Percentiles rank a stretch among this genome's conserved stretches.
These are phyloP conservation scores for Fusarium veterinarium DNA, from an alignment of 2,329 filamentous ascomycete species.

Conservation along the genomic window DNA sequence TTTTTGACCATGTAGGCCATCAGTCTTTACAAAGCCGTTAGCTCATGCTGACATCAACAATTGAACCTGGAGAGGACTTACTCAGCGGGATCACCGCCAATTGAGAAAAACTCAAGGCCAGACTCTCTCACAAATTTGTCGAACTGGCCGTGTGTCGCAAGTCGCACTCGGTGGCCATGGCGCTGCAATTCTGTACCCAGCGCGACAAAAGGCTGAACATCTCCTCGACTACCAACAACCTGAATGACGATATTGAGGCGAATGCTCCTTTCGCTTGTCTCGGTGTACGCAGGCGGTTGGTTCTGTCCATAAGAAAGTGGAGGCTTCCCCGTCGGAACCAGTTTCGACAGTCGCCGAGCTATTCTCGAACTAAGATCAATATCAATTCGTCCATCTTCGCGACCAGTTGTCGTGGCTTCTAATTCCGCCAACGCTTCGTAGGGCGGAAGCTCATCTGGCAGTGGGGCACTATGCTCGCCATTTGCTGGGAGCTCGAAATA, in stretches of 20 bases:
- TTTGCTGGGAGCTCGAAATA: neutral
- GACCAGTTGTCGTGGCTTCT: neutral
- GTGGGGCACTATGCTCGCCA: neutral
- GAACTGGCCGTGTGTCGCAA: conserved; percentile 27
- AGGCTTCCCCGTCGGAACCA: neutral
- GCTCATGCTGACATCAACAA: neutral
- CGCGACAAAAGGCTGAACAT: conserved; percentile 28
- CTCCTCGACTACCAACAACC: conserved; percentile 25
- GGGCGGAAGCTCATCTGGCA: neutral
- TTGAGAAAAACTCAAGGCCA: conserved; percentile 13
- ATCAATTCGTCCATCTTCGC: conserved; percentile 19
- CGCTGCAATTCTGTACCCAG: conserved; percentile 12
- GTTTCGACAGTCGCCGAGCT: conserved; percentile 1
- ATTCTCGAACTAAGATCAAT: conserved; percentile 14
- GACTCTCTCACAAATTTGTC: neutral
- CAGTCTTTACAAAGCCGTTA: neutral
- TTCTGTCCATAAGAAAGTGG: neutral
- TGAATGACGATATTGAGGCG: conserved; percentile 30
- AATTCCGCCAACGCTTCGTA: neutral
- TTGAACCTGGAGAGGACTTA: rapidly evolving
- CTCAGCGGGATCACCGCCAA: conserved; percentile 24
- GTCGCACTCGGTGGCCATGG: conserved; percentile 27
- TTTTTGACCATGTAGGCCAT: conserved; percentile 48
- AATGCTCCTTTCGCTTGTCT: neutral
- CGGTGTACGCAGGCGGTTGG: neutral